Conservation (phyloP, 2,329 filamentous ascomycete genomes). For the Alternaria arbusti region DNA sequence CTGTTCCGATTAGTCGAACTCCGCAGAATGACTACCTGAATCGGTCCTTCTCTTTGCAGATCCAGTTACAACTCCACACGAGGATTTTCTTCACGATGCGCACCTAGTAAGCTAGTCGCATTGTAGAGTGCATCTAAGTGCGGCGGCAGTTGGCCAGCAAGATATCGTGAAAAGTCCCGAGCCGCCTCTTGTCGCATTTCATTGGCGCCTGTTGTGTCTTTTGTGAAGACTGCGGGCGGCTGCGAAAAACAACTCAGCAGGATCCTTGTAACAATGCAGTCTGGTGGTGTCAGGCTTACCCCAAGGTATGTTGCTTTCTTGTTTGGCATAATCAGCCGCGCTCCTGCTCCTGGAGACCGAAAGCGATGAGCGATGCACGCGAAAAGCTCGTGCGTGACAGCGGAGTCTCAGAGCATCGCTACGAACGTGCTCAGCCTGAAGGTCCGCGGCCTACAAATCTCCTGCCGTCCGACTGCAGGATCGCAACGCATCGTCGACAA, state of each 20-base stretch:
- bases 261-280: background rate
- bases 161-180: background rate
- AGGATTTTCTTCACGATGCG: background rate
- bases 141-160: background rate
- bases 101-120: background rate
- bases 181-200: background rate
- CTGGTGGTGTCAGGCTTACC: background rate
- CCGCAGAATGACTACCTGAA: background rate
- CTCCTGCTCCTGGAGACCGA: background rate
- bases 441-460: background rate
- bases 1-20: background rate
- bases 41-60: background rate
- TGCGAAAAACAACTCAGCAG: background rate
- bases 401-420: background rate
- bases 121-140: background rate
- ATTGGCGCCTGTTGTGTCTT: background rate
- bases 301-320: background rate
- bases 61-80: background rate
- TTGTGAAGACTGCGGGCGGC: background rate
- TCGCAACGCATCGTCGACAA: conserved; percentile 4
- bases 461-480: conserved; percentile 11
- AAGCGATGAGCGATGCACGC: background rate
- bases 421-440: background rate
- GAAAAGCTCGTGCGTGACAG: background rate
- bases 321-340: background rate